Conservation (phyloP, 495 filamentous ascomycete genomes). For the Aspergillus nanangensis region DNA sequence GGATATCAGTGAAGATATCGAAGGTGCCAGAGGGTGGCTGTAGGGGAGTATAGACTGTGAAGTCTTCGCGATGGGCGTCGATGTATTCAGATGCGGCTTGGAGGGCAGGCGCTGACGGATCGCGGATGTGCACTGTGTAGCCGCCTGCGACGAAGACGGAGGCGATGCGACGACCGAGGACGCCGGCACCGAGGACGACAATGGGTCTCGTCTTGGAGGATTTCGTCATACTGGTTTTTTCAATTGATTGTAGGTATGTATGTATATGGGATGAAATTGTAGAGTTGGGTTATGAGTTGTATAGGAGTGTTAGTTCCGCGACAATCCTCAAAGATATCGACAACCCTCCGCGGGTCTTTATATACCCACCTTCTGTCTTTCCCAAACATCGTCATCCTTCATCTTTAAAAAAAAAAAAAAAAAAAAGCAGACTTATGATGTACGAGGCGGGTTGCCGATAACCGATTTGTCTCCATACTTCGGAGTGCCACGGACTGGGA, state of each 20-base stretch:
- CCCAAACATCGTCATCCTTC: no score
- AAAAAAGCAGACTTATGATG: neutral
- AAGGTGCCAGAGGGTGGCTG: slow-evolving; percentile 6
- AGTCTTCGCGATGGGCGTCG: slow-evolving; percentile 27
- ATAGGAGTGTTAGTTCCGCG: no score
- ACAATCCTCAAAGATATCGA: no score
- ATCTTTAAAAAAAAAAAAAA: no score
- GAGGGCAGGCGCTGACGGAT: slow-evolving; percentile 25
- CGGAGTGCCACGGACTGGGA: slow-evolving; percentile 7
- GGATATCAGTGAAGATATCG: slow-evolving; percentile 20
- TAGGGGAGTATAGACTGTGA: slow-evolving; percentile 8
- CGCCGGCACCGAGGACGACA: slow-evolving; percentile 40
- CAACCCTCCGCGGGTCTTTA: no score
- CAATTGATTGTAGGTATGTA: neutral
- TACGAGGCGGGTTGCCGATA: neutral
- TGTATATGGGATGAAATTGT: neutral
- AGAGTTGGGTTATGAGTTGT: neutral
- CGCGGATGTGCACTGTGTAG: slow-evolving; percentile 39
- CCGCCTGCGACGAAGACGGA: slow-evolving; percentile 35
- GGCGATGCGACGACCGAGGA: slow-evolving; percentile 45
- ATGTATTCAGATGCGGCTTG: slow-evolving; percentile 27
- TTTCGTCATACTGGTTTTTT: neutral
- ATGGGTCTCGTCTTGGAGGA: slow-evolving; percentile 27
- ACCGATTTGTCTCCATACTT: neutral
- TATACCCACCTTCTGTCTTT: no score